phyloP scores from a whole-genome alignment of 495 filamentous ascomycete genomes.

The Neurospora sublineolata region DNA sequence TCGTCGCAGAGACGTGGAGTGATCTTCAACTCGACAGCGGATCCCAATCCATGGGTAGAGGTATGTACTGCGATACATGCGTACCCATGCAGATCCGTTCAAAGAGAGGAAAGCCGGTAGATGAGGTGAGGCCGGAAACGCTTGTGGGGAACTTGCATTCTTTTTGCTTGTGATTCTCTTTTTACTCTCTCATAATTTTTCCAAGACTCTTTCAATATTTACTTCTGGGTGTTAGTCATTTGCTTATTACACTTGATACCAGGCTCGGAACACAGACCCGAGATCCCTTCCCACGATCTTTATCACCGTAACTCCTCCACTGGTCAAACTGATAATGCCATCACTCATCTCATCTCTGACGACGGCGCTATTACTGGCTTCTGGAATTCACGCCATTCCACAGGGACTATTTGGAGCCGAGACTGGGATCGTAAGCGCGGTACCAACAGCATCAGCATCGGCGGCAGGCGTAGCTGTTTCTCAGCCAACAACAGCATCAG shows the following conservation, averaged over 20 bases:
- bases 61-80: background rate
- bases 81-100: background rate
- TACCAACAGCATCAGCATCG: background rate
- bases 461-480: background rate
- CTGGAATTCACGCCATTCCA: constrained; percentile 14
- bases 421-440: background rate
- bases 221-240: background rate
- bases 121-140: background rate
- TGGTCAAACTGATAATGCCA: constrained; percentile 10
- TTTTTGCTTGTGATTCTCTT: background rate
- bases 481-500: constrained; percentile 6
- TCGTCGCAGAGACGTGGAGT: background rate
- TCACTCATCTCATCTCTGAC: constrained; percentile 15
- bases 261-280: background rate
- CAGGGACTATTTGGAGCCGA: constrained; percentile 6
- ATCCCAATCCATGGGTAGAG: background rate
- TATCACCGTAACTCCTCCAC: background rate
- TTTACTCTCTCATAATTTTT: background rate
- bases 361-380: constrained; percentile 11
- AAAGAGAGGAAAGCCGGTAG: background rate
- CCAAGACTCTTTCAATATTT: background rate
- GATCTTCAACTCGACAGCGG: background rate
- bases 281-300: background rate
- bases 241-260: background rate
- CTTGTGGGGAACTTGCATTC: background rate